Evolutionary conservation across 371 early-diverging fungal genomes (phyloP).

Genomic region (Phascolomyces articulosus): DNA sequence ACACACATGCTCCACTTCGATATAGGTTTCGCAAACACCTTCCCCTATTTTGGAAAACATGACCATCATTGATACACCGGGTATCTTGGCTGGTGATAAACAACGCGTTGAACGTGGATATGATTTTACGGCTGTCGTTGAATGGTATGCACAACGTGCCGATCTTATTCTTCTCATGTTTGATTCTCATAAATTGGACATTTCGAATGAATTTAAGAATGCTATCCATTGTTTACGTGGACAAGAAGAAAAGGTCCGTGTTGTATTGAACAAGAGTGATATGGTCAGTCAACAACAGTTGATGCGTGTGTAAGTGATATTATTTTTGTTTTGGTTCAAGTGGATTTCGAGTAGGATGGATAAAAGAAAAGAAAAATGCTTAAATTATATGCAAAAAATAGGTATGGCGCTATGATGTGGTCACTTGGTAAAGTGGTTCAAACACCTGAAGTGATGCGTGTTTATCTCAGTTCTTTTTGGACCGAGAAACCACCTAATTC

Average conservation of each 20-base stretch:
- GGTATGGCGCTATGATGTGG: constrained; percentile 94
- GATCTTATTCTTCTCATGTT: constrained; percentile 86
- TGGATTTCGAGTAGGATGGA: no score
- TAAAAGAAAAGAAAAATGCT: neutral
- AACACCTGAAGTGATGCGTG: constrained; percentile 89
- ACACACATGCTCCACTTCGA: no score
- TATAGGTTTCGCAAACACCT: constrained; percentile 72
- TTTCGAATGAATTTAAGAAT: constrained; percentile 87
- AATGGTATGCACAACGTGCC: constrained; percentile 90
- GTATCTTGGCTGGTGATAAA: constrained; percentile 87
- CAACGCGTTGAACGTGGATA: constrained; percentile 82
- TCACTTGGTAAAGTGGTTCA: constrained; percentile 88
- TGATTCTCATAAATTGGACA: constrained; percentile 90
- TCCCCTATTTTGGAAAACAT: constrained; percentile 78
- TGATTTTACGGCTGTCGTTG: constrained; percentile 80
- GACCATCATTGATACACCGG: constrained; percentile 89
- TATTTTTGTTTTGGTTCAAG: no score
- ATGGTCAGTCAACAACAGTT: constrained; percentile 86
- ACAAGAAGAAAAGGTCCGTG: constrained; percentile 85
- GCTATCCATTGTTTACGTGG: constrained; percentile 80
- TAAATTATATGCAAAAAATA: constrained; percentile 15
- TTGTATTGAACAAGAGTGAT: constrained; percentile 89
- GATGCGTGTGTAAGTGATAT: constrained; percentile 78
- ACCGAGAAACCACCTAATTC: constrained; percentile 70
- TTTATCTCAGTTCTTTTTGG: constrained; percentile 87